Evolutionary conservation across 2,329 filamentous ascomycete species (phyloP).

Genomic region (Verticillium isaacii): DNA sequence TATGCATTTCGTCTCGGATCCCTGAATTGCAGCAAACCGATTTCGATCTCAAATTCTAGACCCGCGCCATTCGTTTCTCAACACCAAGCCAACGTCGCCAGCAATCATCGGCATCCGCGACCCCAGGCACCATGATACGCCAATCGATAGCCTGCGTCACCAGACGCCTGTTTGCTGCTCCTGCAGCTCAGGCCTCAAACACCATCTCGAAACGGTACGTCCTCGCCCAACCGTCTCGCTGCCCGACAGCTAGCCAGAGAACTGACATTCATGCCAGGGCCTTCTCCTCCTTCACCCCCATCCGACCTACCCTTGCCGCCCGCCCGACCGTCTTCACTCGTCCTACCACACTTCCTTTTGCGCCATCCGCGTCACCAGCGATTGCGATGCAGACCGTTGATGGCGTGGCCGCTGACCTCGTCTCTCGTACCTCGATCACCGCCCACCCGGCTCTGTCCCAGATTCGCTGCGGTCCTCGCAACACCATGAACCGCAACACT

Average conservation of each 20-base stretch:
- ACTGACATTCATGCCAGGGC: constrained; percentile 24
- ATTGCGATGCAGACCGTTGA: constrained; percentile 10
- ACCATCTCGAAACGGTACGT: constrained; percentile 1
- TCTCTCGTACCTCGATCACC: constrained; percentile 41
- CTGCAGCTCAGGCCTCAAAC: neutral
- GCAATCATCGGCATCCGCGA: neutral
- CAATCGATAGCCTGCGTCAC: constrained; percentile 8
- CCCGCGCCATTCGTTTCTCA: neutral
- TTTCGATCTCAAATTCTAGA: neutral
- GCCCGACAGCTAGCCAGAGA: neutral
- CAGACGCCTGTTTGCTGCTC: neutral
- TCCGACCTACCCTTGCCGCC: constrained; percentile 41
- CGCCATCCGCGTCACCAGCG: constrained; percentile 18
- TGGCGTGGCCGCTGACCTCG: constrained; percentile 33
- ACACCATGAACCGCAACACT: constrained; percentile 51
- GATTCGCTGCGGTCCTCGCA: constrained; percentile 54
- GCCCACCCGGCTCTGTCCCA: constrained; percentile 51
- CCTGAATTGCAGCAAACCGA: constrained; percentile 1
- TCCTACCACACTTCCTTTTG: constrained; percentile 23
- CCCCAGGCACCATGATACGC: constrained; percentile 10
- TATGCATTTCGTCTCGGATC: neutral
- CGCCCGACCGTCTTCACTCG: constrained; percentile 24
- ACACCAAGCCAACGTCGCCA: neutral
- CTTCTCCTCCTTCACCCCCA: constrained; percentile 44
- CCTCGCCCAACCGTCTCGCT: neutral